Evolutionary conservation across 2,329 filamentous ascomycete species (phyloP).

Genomic region (Teratosphaeria nubilosa): DNA sequence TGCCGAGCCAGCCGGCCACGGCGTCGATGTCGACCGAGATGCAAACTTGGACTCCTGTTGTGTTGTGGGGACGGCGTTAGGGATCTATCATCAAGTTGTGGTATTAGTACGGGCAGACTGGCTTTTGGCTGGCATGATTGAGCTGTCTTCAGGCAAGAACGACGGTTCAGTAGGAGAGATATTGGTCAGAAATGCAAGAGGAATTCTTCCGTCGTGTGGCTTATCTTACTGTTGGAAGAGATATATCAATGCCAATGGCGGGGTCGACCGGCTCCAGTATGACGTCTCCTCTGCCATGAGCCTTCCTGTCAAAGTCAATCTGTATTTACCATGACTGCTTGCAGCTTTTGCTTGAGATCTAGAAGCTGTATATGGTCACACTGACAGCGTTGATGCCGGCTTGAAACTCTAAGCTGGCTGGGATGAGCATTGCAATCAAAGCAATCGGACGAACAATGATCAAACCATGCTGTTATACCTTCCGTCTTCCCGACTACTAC

Average conservation of each 20-base stretch:
- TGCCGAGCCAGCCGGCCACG: conserved; percentile 67
- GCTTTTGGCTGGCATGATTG: conserved; percentile 1
- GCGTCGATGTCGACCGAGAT: conserved; percentile 59
- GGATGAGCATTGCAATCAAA: too few species aligned
- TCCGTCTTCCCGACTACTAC: background rate
- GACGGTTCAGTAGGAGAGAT: background rate
- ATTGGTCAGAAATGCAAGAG: background rate
- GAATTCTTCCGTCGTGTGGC: background rate
- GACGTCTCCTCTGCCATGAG: background rate
- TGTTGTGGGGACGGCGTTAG: background rate
- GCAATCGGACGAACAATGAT: too few species aligned
- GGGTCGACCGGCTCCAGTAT: background rate
- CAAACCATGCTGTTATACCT: too few species aligned
- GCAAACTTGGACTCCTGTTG: conserved; percentile 22
- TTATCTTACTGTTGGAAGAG: background rate
- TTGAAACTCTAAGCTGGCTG: too few species aligned
- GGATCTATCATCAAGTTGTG: background rate
- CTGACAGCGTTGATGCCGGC: too few species aligned
- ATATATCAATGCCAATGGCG: background rate
- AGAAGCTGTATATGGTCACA: too few species aligned
- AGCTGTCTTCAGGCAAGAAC: background rate
- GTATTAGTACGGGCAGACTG: background rate
- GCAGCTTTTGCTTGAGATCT: too few species aligned
- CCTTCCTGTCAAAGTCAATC: background rate
- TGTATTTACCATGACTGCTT: too few species aligned